Evolutionary conservation across 352 stramenopile genomes (phyloP), one percentile per base, ranked within the genome.

Genomic region (Phytophthora sp.): DNA sequence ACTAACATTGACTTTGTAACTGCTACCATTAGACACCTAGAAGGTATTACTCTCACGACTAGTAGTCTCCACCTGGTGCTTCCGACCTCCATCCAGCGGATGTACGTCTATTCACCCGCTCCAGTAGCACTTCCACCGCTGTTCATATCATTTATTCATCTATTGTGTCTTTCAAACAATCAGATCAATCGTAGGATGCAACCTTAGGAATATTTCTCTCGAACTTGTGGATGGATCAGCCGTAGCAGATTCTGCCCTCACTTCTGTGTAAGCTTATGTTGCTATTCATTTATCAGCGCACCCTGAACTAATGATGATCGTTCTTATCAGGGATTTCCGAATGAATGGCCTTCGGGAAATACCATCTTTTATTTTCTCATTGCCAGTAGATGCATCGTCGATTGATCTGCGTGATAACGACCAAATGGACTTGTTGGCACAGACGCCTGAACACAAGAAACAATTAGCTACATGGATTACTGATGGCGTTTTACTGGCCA

Each of bases 281-380:
- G 21, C 10, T 28, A 41, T 32, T 18, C 17, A 15, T 49, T 30
- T 21, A 1, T 45, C 13, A 41, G 13, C 34, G 7, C 45, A 30
- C 34, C 38, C 42, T n/a, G n/a, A n/a, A n/a, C n/a, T n/a, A n/a
- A n/a, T n/a, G n/a, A n/a, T n/a, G n/a, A n/a, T n/a, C n/a, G n/a
- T n/a, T n/a, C n/a, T n/a, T n/a, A n/a, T n/a, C 21, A 89, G 79
- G 27, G 75, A 87, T 46, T 66, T 89, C 12, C 73, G 77, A 26
- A 32, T 69, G 6, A 89, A 89, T 41, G 35, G 52, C 17, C 35
- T 89, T 5, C 31, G 38, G 30, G 5, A 27, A 37, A 11, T 71
- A 10, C 68, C 57, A 30, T 24, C 11, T 32, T 53, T 32, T 2
- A n/a, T 73, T 38, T 72, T 37, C 20, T 46, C 54, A 0, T 4